Base-by-base conservation (phyloP, 2,329 filamentous ascomycete species). In the Fonsecaea pedrosoi region DNA sequence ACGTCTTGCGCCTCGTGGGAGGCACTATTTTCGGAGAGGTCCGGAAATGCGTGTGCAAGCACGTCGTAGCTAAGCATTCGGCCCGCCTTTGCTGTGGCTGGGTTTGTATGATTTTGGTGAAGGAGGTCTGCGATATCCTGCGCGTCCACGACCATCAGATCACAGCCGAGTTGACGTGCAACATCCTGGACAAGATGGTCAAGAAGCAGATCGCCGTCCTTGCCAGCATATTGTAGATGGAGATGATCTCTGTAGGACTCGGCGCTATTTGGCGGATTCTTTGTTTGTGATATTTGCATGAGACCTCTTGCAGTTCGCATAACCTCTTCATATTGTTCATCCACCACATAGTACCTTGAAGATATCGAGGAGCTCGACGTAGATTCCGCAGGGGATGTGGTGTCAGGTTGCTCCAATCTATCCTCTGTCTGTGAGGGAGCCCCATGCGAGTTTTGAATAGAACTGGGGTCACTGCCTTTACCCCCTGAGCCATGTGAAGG, bases 121-220 rank as follows among this genome's bases (percentile, higher is more conserved):
- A 79, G 80, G 10, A 82, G 69, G 67, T 81, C 77, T 32, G 79
- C 78, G 65, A 82, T 81, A 71, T 82, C 81, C 68, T 81, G 80
- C 15, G 80, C 80, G 70, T 81, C 79, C 54, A 82, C 74, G 0
- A 77, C 81, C 54, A 82, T 74, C 60, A 82, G 60, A 69, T 82
- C 78, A 34, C 78, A 75, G 12, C 75, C 72, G 80, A 90, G 79
- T 38, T 87, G 83, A 12, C 80, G 79, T 0, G 90, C 90, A 53
- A 90, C 80, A 59, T 86, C 83, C 66, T 86, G 83, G 1, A 94
- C 85, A n/a, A 91, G 80, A 3, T 80, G 78, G 69, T 89, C 84
- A 40, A 92, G 77, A 68, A 85, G 83, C 55, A 77, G 75, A 63
- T 82, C 85, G 45, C 82, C 84, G 55, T 85, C 84, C 50, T 84